Evolutionary conservation across 768 basidiomycete species (phyloP).

Genomic region (Amanita muscaria): DNA sequence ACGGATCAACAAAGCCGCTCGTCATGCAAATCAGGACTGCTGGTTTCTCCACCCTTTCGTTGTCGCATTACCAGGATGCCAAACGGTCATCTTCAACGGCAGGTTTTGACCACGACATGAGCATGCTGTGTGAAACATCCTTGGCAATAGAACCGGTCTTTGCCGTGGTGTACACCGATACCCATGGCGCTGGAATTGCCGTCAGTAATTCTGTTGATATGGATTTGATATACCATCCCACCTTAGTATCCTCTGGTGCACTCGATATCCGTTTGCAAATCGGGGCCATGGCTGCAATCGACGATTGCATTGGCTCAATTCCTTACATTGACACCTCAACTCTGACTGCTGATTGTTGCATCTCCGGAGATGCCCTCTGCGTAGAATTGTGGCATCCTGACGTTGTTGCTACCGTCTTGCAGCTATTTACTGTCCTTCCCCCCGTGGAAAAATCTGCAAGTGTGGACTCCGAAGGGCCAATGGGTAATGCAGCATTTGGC

Average conservation of each 20-base stretch:
- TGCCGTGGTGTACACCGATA: conserved; percentile 37
- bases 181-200: conserved; percentile 6
- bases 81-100: conserved; percentile 11
- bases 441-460: conserved; percentile 20
- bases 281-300: conserved; percentile 40
- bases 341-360: conserved; percentile 34
- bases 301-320: conserved; percentile 33
- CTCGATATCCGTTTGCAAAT: conserved; percentile 40
- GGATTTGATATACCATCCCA: conserved; percentile 38
- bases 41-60: conserved; percentile 35
- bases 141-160: conserved; percentile 43
- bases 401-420: conserved; percentile 37
- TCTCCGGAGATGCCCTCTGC: conserved; percentile 48
- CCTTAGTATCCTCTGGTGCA: conserved; percentile 47
- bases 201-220: conserved; percentile 22
- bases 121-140: conserved; percentile 33
- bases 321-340: conserved; percentile 37
- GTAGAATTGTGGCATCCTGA: conserved; percentile 61
- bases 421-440: conserved; percentile 32
- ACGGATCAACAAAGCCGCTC: conserved; percentile 34
- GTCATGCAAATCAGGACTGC: conserved; percentile 50
- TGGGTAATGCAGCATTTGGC: conserved; percentile 28
- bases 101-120: conserved; percentile 33
- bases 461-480: conserved; percentile 7
- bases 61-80: conserved; percentile 33